Percentiles rank a stretch among this genome's conserved stretches.
Evolutionary conservation across 2,329 filamentous ascomycete genomes (phyloP).

Genomic region (Cladobotryum mycophilum): DNA sequence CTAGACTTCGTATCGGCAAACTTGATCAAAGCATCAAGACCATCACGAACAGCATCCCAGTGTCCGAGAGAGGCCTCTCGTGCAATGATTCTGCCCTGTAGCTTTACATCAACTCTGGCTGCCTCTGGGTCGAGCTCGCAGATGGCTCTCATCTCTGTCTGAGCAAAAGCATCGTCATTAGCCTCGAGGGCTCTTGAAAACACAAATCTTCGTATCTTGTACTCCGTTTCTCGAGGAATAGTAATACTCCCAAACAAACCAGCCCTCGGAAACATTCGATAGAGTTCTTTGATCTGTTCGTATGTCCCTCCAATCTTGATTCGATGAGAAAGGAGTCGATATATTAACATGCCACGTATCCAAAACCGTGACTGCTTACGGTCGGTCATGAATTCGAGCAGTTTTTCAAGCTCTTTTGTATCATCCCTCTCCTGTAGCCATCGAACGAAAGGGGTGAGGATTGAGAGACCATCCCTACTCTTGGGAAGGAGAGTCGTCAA

Average conservation of each 20-base stretch:
- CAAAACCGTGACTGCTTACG: slow-evolving; percentile 7
- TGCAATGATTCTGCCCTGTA: slow-evolving; percentile 22
- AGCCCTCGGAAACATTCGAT: slow-evolving; percentile 21
- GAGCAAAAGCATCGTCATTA: slow-evolving; percentile 21
- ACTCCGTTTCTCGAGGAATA: slow-evolving; percentile 17
- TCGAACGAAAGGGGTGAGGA: slow-evolving; percentile 9
- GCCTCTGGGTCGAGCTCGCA: slow-evolving; percentile 14
- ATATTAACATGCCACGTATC: slow-evolving; percentile 13
- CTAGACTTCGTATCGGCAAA: slow-evolving; percentile 12
- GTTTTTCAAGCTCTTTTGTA: slow-evolving; percentile 6
- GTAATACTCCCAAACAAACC: slow-evolving; percentile 20
- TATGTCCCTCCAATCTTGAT: slow-evolving; percentile 5
- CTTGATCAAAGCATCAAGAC: slow-evolving; percentile 18
- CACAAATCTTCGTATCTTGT: slow-evolving; percentile 24
- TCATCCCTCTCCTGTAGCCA: slow-evolving; percentile 9
- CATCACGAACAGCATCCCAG: slow-evolving; percentile 20
- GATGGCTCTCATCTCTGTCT: slow-evolving; percentile 21
- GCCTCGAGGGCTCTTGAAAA: slow-evolving; percentile 21
- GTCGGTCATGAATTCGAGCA: slow-evolving; percentile 13
- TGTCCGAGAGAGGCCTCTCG: slow-evolving; percentile 22
- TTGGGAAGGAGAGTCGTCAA: slow-evolving; percentile 18
- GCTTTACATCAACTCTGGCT: slow-evolving; percentile 19
- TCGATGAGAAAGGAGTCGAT: slow-evolving; percentile 11
- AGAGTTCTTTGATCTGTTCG: slow-evolving; percentile 19
- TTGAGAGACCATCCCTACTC: slow-evolving; percentile 18